Conservation (phyloP, 2,329 filamentous ascomycete species). For the Fusarium anthophilum region DNA sequence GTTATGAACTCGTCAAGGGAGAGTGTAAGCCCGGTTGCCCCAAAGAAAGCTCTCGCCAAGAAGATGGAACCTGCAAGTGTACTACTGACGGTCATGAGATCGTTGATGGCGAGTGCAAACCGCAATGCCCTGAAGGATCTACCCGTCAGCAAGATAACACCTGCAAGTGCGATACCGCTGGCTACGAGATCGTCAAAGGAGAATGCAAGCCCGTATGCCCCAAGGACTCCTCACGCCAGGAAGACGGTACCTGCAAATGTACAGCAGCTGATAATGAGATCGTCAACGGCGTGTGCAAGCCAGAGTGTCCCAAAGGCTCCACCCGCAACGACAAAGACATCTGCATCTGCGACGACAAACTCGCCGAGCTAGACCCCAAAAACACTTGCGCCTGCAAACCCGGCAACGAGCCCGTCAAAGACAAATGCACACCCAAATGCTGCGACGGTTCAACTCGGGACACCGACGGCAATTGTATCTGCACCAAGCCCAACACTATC, state of each 20-base stretch:
- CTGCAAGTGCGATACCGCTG: not conserved
- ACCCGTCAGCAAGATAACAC: not conserved
- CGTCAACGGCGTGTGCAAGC: not conserved
- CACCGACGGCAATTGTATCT: not conserved
- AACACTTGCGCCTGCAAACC: not conserved
- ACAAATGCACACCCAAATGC: not conserved
- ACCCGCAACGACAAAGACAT: not conserved
- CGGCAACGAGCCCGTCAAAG: not conserved
- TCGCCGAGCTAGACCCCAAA: not conserved
- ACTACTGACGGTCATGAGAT: not conserved
- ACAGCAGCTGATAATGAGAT: not conserved
- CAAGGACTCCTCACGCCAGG: accelerated
- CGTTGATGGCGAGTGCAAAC: not conserved
- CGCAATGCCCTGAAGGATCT: not conserved
- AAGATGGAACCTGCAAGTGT: not conserved
- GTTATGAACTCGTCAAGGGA: not conserved
- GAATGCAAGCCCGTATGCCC: not conserved
- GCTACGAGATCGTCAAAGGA: not conserved
- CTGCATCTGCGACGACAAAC: not conserved
- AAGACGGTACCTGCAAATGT: not conserved
- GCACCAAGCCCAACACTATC: not conserved
- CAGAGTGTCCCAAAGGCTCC: not conserved
- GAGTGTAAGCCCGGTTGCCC: not conserved
- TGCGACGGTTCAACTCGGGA: not conserved
- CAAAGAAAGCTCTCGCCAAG: not conserved